Base-by-base conservation (phyloP, 805 yeast genomes). In the Sugiyamaella marilandica region DNA sequence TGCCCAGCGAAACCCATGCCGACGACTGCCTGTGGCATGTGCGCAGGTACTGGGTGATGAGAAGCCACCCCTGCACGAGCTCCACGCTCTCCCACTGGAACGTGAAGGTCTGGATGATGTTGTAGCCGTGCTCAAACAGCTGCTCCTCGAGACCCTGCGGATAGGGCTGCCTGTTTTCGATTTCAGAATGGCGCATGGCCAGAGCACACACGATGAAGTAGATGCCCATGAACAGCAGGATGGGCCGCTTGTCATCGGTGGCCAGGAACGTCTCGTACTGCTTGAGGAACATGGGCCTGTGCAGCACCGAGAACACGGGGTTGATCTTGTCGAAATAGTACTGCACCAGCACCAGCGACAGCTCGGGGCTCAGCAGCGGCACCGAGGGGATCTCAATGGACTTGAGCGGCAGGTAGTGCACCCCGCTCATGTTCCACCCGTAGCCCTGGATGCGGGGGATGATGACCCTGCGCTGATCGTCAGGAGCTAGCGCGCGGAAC, bases 361-460 rank as follows among this genome's bases (percentile, higher is more conserved):
- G 39, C 5, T 46, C 61, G 11, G 44, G 44, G 32, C 36, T 24
- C 3, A 50, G 18, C 37, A 50, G 44, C 50, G 33, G 41, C 16
- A 16, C 50, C 19, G 19, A 47, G 56, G 45, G 71, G 65, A 35
- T 56, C 37, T 16, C 57, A 50, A 55, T 59, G 36, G 47, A 47
- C 24, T 60, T 55, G 14, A 67, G 52, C 26, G 62, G 61, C 16
- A 80, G 55, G 60, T 79, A 82, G 59, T 75, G 77, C 29, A 74
- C 74, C 1, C 86, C 86, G n/a, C 77, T 70, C 78, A 81, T 68
- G 62, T 82, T 82, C 85, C 86, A 82, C 13, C 84, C 85, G 59
- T 79, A 82, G 48, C 74, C 77, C 61, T 82, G 84, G n/a, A 74
- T 69, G 45, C 85, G 65, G 3, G 85, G 85, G n/a, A 77, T 55